Conservation (phyloP, 129 eudicot genomes). For the Daucus carota region DH1_v3.0 NC_030385.2:9058001-9058500, state of each 20-base stretch:
- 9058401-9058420: slow-evolving; percentile 21
- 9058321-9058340: slow-evolving; percentile 62
- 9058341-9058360: slow-evolving; percentile 27
- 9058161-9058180: slow-evolving; percentile 35
- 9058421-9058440: slow-evolving; percentile 29
- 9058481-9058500: slow-evolving; percentile 35
- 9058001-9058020: slow-evolving; percentile 16
- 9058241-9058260: slow-evolving; percentile 59
- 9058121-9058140: slow-evolving; percentile 53
- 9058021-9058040: slow-evolving; percentile 54
- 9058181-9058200: slow-evolving; percentile 41
- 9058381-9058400: slow-evolving; percentile 19
- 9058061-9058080: slow-evolving; percentile 29
- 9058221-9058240: slow-evolving; percentile 70
- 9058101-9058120: slow-evolving; percentile 59
- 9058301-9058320: slow-evolving; percentile 8
- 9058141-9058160: slow-evolving; percentile 43
- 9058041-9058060: slow-evolving; percentile 48
- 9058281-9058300: slow-evolving; percentile 41
- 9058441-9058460: slow-evolving; percentile 43
- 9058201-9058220: slow-evolving; percentile 42
- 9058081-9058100: slow-evolving; percentile 24
- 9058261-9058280: slow-evolving; percentile 42
- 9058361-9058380: slow-evolving; percentile 31
- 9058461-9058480: slow-evolving; percentile 43